Evolutionary conservation across 192 early-diverging fungal species (phyloP).

Genomic region (Endogone sp.): DNA sequence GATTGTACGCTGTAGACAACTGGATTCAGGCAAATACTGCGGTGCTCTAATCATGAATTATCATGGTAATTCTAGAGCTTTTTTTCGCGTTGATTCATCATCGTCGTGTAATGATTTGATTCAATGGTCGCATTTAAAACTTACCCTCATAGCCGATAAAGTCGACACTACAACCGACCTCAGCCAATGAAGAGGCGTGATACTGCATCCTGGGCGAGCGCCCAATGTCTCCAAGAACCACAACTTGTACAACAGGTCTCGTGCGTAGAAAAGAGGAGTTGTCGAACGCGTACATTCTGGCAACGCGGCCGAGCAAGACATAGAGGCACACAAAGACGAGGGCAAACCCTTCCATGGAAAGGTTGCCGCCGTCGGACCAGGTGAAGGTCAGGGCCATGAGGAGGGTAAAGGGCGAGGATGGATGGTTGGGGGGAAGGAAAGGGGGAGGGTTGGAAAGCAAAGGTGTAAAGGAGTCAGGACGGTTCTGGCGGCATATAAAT

Average conservation of each 20-base stretch:
- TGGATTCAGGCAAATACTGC: conserved; percentile 9
- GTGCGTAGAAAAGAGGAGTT: conserved; percentile 13
- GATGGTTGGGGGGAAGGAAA: not conserved
- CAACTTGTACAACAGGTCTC: conserved; percentile 30
- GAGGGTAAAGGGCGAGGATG: not conserved
- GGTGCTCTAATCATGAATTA: conserved; percentile 16
- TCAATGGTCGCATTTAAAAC: not conserved
- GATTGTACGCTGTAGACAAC: conserved; percentile 9
- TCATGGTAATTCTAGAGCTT: conserved; percentile 9
- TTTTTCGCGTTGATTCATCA: conserved; percentile 16
- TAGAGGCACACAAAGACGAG: conserved; percentile 13
- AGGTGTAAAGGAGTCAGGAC: not conserved
- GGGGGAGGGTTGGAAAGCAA: not conserved
- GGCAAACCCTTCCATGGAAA: conserved; percentile 13
- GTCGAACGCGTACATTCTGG: conserved; percentile 15
- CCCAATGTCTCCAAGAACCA: conserved; percentile 84
- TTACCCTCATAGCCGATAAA: conserved; percentile 79
- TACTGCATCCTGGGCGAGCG: conserved; percentile 90
- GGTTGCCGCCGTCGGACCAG: conserved; percentile 15
- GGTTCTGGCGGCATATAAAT: too few species aligned
- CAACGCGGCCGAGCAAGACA: conserved; percentile 14
- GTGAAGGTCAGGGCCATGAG: not conserved
- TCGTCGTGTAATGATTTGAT: not conserved
- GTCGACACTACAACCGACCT: conserved; percentile 66
- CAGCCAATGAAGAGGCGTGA: conserved; percentile 77